These are phyloP conservation scores for Pythium phragmiticola DNA, from an alignment of 352 stramenopile species.

Conservation along the genomic window DNA sequence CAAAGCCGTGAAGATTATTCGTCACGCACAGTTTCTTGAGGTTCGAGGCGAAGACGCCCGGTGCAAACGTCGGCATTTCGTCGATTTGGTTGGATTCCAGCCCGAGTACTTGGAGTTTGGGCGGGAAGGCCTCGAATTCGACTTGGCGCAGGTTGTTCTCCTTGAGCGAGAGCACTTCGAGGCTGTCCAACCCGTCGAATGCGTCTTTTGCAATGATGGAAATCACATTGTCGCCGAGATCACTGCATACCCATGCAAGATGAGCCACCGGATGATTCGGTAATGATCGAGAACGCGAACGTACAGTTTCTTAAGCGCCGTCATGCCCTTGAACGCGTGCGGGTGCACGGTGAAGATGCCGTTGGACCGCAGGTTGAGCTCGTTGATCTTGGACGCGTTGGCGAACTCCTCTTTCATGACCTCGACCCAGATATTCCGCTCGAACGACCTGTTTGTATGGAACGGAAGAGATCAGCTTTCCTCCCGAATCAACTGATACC, in stretches of 20 bases:
- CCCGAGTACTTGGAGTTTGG: slow-evolving; percentile 41
- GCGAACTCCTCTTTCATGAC: slow-evolving; percentile 45
- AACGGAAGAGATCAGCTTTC: neutral
- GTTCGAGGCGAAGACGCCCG: slow-evolving; percentile 28
- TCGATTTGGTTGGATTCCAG: slow-evolving; percentile 56
- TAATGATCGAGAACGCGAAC: slow-evolving; percentile 10
- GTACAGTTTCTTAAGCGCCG: slow-evolving; percentile 46
- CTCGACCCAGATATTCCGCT: slow-evolving; percentile 62
- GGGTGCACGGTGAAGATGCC: slow-evolving; percentile 63
- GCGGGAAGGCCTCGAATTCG: slow-evolving; percentile 39
- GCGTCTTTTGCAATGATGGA: slow-evolving; percentile 52
- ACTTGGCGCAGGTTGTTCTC: slow-evolving; percentile 51
- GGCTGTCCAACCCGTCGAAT: slow-evolving; percentile 43
- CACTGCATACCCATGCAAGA: slow-evolving; percentile 16
- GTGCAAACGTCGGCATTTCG: slow-evolving; percentile 49
- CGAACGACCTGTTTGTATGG: slow-evolving; percentile 43
- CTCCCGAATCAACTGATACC: neutral
- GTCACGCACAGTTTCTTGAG: slow-evolving; percentile 49
- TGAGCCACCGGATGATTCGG: neutral
- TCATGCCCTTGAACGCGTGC: slow-evolving; percentile 54
- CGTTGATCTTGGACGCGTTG: slow-evolving; percentile 40
- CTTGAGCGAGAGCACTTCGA: slow-evolving; percentile 43
- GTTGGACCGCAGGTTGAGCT: slow-evolving; percentile 52
- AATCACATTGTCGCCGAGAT: slow-evolving; percentile 73
- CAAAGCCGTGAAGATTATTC: no score